Evolutionary conservation across 176 grass and related monocot genomes (phyloP).

Genomic region (Zizania latifolia): DNA sequence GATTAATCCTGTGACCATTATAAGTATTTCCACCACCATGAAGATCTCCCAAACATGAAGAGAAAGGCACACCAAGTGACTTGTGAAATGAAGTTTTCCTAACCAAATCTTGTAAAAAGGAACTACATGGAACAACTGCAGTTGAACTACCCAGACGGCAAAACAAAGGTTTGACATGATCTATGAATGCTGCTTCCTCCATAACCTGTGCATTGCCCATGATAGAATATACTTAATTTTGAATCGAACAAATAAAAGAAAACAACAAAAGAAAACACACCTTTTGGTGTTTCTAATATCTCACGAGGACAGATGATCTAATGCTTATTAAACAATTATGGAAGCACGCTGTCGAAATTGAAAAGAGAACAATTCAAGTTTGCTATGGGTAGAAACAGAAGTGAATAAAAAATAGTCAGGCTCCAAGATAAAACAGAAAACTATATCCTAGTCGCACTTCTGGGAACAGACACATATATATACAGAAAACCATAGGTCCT

Average conservation of each 20-base stretch:
- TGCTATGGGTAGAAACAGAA: not conserved
- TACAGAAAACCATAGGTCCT: not conserved
- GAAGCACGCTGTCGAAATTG: not conserved
- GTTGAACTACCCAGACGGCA: not conserved
- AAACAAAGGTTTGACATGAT: slow-evolving; percentile 39
- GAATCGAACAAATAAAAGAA: not conserved
- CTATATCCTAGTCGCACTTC: not conserved
- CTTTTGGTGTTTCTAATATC: not conserved
- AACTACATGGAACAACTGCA: not conserved
- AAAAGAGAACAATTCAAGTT: not conserved
- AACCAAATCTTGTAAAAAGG: not conserved
- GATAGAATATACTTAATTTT: slow-evolving; percentile 12
- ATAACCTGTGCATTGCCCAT: slow-evolving; percentile 28
- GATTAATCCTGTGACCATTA: not conserved
- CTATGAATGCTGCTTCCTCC: slow-evolving; percentile 36
- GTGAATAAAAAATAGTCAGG: not conserved
- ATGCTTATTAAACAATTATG: not conserved
- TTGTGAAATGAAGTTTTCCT: not conserved
- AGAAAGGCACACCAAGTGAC: not conserved
- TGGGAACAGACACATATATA: not conserved
- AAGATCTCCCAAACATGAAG: not conserved
- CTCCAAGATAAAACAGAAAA: not conserved
- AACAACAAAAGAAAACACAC: not conserved
- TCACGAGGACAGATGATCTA: not conserved
- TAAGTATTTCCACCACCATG: not conserved